Base-by-base conservation (phyloP, 1,284 basidiomycete genomes). In the Rhodofomes roseus region DNA sequence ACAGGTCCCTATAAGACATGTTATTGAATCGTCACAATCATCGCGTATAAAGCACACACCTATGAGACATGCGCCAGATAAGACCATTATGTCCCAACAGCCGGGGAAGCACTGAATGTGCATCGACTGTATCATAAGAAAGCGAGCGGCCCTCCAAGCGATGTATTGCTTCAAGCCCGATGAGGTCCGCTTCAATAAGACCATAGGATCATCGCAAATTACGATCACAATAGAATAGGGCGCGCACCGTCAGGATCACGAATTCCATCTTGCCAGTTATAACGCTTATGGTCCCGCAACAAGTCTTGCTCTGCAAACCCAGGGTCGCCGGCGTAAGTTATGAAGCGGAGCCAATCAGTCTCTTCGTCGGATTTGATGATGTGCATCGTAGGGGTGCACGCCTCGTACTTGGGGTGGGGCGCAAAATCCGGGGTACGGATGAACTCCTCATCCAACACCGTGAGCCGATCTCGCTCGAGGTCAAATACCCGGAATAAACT, bases 201-300 rank as follows among this genome's bases (percentile, higher is more conserved):
- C 29, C 46, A 48, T 48, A 16, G 1, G 16, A n/a, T 48, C 23
- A 48, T 14, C 5, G 11, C 11, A 34, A 4, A 52, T 16, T n/a
- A 1, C 41, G 11, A 18, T 31, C 11, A 11, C 31, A 9, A 40
- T 16, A 27, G 4, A 25, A 71, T 11, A 34, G 31, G 11, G 31
- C 31, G 16, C 76, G 65, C 57, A 81, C 80, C 62, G 60, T 81
- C 80, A 1, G 79, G 78, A 64, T 81, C 76, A 3, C 56, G 58
- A 55, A 72, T 72, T 5, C 69, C 65, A 2, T 58, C 59, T 58
- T 77, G 74, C 79, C 79, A 81, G 2, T 57, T 65, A 46, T 76
- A 71, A 0, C 22, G 20, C 2, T 54, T 22, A 22, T 59, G 55
- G 7, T 14, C 14, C 4, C 12, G n/a, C 0, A 59, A 39, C 50